These are phyloP conservation scores for Thecaphora thlaspeos DNA, from an alignment of 1,284 basidiomycete species.

Conservation along the genomic window DNA sequence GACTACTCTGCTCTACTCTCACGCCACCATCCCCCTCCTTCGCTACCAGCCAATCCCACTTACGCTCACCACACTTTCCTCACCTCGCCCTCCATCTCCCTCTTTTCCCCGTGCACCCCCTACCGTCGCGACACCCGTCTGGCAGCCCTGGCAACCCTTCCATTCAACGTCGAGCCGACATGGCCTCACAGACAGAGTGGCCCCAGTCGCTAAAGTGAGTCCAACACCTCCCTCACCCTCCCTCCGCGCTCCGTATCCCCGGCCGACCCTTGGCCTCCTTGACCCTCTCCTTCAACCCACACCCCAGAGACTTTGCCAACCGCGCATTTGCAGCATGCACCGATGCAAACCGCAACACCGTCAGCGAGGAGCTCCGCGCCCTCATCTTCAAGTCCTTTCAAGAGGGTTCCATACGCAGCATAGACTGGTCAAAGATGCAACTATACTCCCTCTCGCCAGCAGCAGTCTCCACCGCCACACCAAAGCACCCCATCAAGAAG, in stretches of 20 bases:
- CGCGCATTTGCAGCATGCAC: conserved; percentile 53
- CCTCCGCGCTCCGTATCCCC: too few relatives aligned
- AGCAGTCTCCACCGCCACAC: conserved; percentile 4
- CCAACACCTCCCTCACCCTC: background rate
- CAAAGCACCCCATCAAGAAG: conserved; percentile 27
- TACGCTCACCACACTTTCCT: too few relatives aligned
- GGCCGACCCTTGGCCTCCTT: too few relatives aligned
- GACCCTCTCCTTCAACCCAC: background rate
- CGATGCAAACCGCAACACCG: conserved; percentile 57
- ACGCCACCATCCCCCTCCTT: too few relatives aligned
- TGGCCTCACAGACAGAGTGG: conserved; percentile 42
- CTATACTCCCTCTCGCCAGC: conserved; percentile 63
- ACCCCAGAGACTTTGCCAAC: conserved; percentile 47
- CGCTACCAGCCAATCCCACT: too few relatives aligned
- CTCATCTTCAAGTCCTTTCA: conserved; percentile 59
- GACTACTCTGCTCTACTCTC: too few relatives aligned
- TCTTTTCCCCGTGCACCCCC: too few relatives aligned
- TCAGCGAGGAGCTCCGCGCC: conserved; percentile 59
- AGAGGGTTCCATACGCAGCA: conserved; percentile 77
- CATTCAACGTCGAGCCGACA: too few relatives aligned
- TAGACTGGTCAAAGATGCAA: conserved; percentile 79
- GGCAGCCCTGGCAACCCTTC: too few relatives aligned
- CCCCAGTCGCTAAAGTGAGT: conserved; percentile 37
- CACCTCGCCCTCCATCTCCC: too few relatives aligned
- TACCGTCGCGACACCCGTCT: too few relatives aligned